phyloP scores from a whole-genome alignment of 2,329 filamentous ascomycete genomes.

The Phaeophleospora eucalypticola region DNA sequence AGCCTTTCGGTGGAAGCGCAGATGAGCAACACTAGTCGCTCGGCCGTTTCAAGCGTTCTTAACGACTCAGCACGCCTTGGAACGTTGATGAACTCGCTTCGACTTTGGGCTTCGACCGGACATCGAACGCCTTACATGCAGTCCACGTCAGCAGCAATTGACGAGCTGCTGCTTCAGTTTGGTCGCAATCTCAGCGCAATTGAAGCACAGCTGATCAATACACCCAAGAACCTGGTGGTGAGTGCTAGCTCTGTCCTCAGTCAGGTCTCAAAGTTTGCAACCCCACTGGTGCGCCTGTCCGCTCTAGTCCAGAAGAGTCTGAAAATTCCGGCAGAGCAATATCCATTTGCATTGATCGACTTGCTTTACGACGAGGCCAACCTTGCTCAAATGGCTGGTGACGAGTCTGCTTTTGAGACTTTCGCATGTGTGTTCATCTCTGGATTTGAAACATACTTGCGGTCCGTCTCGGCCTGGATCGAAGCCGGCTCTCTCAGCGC shows the following conservation, averaged over 20 bases:
- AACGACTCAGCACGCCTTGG: constrained; percentile 48
- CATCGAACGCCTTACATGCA: constrained; percentile 51
- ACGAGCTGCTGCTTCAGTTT: constrained; percentile 46
- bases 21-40: constrained; percentile 14
- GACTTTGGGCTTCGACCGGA: constrained; percentile 43
- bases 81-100: constrained; percentile 44
- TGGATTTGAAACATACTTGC: constrained; percentile 77
- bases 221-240: constrained; percentile 53
- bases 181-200: constrained; percentile 51
- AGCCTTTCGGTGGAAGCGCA: constrained; percentile 11
- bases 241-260: constrained; percentile 62
- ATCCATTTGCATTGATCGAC: constrained; percentile 70
- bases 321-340: constrained; percentile 40
- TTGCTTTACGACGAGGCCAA: constrained; percentile 68
- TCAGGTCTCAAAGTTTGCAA: constrained; percentile 52
- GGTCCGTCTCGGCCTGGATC: constrained; percentile 80
- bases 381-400: constrained; percentile 65
- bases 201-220: constrained; percentile 58
- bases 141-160: constrained; percentile 64
- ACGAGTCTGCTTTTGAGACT: constrained; percentile 57
- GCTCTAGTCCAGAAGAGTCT: constrained; percentile 51
- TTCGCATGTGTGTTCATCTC: constrained; percentile 70
- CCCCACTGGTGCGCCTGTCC: constrained; percentile 58
- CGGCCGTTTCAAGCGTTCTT: constrained; percentile 37
- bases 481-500: constrained; percentile 64